Base-by-base conservation (phyloP, 2,329 filamentous ascomycete genomes). In the Paramyrothecium roridum region DNA sequence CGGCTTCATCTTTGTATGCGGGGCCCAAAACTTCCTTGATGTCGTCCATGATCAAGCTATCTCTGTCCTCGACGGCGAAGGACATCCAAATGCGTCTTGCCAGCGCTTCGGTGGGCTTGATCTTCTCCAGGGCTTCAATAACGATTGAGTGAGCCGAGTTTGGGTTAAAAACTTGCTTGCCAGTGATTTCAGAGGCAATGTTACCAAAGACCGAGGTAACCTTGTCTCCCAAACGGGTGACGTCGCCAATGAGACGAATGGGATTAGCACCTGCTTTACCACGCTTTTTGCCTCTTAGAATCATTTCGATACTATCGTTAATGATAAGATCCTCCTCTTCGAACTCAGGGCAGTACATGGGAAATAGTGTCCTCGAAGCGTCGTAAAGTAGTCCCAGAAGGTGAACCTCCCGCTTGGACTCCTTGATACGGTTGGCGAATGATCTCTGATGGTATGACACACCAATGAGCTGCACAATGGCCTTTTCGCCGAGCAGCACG, bases 11-110 rank as follows among this genome's bases (percentile, higher is more conserved):
- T 59, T 85, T 84, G 64, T 89, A 87, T 7, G 84, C 83, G 0
- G 83, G 76, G 2, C 93, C 93, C 56, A 99, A 86, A 11, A 98
- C 93, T 69, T 98, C 93, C 30, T 87, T 70, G 40, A 99, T 82
- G 68, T 99, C 95, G 4, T 96, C 91, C 10, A 83, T 73, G 62
- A 83, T 90, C 10, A 99, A 79, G 1, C 87, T 79, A 45, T 97
- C 91, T 56, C 87, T 87, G 63, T 91, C 92, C 72, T 98, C 93
- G 3, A 95, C 85, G 2, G 96, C 95, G 68, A 97, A 96, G 1
- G 93, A 97, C 91, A 97, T 96, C 95, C 95, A 98, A 59, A 98
- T 88, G 66, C 95, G 89, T 62, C 86, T 88, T n/a, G 91, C 93
- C 56, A 98, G 77, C n/a, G 95, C 95, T 70, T 98, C 93, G 0